Percentiles rank a stretch among this genome's conserved stretches.
phyloP scores from a whole-genome alignment of 768 basidiomycete species.

The Boletus eberwhitei region DNA sequence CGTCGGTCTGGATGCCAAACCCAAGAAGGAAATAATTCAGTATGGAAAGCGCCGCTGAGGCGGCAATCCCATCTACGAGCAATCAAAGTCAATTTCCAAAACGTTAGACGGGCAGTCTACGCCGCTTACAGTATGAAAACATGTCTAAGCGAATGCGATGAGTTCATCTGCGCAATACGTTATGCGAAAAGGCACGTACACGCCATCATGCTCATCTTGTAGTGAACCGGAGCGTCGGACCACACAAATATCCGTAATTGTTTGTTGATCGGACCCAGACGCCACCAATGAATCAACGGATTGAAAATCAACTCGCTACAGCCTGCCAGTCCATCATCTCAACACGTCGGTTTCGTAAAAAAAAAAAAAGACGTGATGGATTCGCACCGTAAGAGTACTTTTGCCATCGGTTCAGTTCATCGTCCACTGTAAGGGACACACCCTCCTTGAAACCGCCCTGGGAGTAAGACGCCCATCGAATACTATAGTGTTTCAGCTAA shows the following conservation, averaged over 20 bases:
- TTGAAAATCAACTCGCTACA: constrained; percentile 72
- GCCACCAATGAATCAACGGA: constrained; percentile 76
- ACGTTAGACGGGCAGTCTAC: constrained; percentile 2
- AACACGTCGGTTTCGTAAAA: constrained; percentile 11
- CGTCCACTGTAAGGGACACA: constrained; percentile 87
- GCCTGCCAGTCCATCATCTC: constrained; percentile 30
- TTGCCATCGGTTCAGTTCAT: constrained; percentile 94
- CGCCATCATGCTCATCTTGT: constrained; percentile 65
- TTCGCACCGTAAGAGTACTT: constrained; percentile 71
- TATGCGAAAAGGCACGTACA: constrained; percentile 33
- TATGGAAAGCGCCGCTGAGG: constrained; percentile 54
- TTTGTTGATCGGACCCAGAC: constrained; percentile 76
- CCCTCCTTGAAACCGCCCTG: constrained; percentile 90
- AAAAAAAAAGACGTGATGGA: constrained; percentile 34
- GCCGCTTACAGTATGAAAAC: constrained; percentile 49
- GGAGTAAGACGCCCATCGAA: constrained; percentile 79
- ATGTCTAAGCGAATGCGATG: constrained; percentile 33
- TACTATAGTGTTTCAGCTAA: constrained; percentile 22
- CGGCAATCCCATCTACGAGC: constrained; percentile 54
- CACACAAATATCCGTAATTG: constrained; percentile 77
- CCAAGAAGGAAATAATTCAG: constrained; percentile 76
- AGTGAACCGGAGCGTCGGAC: constrained; percentile 74
- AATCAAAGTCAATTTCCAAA: background rate
- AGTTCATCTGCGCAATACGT: background rate
- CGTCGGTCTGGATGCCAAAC: constrained; percentile 67